Conservation (phyloP, 164 flowering plant species). For the Brasenia schreberi region DNA sequence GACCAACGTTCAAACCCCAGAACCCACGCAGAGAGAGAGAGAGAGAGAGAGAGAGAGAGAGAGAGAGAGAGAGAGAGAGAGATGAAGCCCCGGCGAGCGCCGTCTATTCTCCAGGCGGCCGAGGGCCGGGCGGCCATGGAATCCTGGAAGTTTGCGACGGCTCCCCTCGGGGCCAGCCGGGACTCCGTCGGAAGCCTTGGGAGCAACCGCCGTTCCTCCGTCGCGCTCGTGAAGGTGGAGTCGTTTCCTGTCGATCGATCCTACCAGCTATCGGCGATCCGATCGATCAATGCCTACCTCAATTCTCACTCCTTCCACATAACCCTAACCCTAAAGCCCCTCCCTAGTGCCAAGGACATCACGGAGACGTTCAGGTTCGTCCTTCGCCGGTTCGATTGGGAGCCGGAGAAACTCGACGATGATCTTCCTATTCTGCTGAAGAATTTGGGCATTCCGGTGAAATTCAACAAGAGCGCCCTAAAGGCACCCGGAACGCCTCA, state of each 20-base stretch:
- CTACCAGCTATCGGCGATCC: conserved; percentile 40
- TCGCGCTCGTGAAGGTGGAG: conserved; percentile 12
- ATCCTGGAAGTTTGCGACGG: background rate
- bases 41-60: background rate
- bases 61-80: background rate
- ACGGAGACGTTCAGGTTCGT: conserved; percentile 36
- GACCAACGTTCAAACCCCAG: no score
- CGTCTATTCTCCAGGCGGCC: background rate
- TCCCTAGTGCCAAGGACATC: conserved; percentile 65
- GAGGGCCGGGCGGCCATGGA: background rate
- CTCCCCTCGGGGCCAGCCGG: conserved; percentile 10
- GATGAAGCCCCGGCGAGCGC: background rate
- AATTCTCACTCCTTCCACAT: conserved; percentile 30
- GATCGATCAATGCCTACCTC: conserved; percentile 53
- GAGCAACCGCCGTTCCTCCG: conserved; percentile 43
- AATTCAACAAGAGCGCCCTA: conserved; percentile 54
- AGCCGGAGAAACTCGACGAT: conserved; percentile 41
- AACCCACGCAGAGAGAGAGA: background rate
- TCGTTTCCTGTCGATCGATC: conserved; percentile 33
- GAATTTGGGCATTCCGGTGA: conserved; percentile 50
- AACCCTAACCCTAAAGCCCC: conserved; percentile 28
- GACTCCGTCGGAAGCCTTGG: conserved; percentile 56
- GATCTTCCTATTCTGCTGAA: conserved; percentile 45
- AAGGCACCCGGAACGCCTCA: conserved; percentile 71
- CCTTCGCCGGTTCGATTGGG: conserved; percentile 31